Evolutionary conservation across 169 alveolate species (phyloP), one percentile per base, ranked within the genome.

Genomic region (Eimeria sp.): DNA sequence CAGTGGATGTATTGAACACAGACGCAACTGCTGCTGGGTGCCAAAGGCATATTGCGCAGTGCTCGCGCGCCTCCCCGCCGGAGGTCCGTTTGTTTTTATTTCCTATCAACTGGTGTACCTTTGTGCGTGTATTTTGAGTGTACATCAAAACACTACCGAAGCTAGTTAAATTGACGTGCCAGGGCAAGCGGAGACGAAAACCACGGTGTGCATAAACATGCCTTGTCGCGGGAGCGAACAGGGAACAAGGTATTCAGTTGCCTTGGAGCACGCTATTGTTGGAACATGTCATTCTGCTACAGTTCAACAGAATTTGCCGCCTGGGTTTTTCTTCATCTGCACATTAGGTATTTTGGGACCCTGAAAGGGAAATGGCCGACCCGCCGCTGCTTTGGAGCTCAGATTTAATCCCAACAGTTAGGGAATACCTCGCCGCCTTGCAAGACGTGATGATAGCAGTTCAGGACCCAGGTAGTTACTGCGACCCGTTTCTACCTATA

Each of bases 371-470:
- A 52, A 18, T 3, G 14, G 72, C 58, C 2, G 66, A 62, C 40
- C 95, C 85, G 16, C 96, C 96, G 10, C 83, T 87, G 13, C 68
- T 95, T 77, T 95, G 91, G 85, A 56, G 46, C 25, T 52, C 49
- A 52, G 16, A 72, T n/a, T 25, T 87, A n/a, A 37, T 88, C 40
- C 97, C 97, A 13, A 66, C 72, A 18, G 95, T 95, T 43, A 30
- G 37, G 52, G 87, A 88, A 46, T 95, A 58, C 76, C 95, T 95
- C 54, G 80, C 82, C 11, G 97, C 90, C 40, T 74, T 95, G 76
- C 93, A 82, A n/a, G 97, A 89, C 66, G 94, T 95, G 88, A 95
- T 95, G 97, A 78, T 56, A 2, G 97, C 97, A 16, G 97, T 89
- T 14, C 97, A 95, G 72, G 80, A 82, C 43, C 97, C 97, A 40